Base-by-base conservation (phyloP, 2,329 filamentous ascomycete genomes). In the Aspergillus sojae region DNA sequence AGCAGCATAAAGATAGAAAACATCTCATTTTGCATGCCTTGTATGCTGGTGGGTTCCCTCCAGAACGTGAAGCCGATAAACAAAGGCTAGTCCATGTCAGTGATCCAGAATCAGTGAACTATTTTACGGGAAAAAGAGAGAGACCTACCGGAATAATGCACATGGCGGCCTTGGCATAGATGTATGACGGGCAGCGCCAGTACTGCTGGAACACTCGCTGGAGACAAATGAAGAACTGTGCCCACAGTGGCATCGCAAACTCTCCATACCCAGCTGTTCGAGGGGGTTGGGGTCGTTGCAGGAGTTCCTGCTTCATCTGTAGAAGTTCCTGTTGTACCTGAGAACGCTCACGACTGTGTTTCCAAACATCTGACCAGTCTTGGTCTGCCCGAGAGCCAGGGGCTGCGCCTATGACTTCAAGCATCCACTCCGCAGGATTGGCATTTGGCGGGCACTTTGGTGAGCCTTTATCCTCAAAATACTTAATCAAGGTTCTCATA, bases 21-120 rank as follows among this genome's bases (percentile, higher is more conserved):
- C 87, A 94, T 92, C 74, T 95, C 91, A 79, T 95, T 95, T 78
- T 94, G 91, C n/a, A 95, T 81, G 63, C 92, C 93, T 76, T 93
- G 91, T 52, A 90, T 85, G 48, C 87, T 89, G 78, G 91, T 89
- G 19, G 86, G 85, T 5, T 91, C 89, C 26, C 87, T 84, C 84
- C 86, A 92, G 79, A 95, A 93, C 63, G 90, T 89, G 76, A 94
- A 93, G 28, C 92, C 92, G 72, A 95, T 91, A 77, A 95, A 95
- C 4, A 95, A 82, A 4, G 72, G 88, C 85, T 78, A 81, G 28
- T 84, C 26, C 7, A 21, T 34, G 43, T 52, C 4, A 52, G 48
- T n/a, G 60, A 23, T n/a, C 43, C 21, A 34, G 11, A 19, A 12
- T 34, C 52, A 39, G 19, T 28, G 26, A 52, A 30, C 2, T 12